A percentile compares a stretch with the other conserved stretches of the same genome.
These are phyloP conservation scores for fission yeast (Schizosaccharomyces pombe) DNA, from an alignment of 805 yeast species.

Conservation along the genomic window DNA sequence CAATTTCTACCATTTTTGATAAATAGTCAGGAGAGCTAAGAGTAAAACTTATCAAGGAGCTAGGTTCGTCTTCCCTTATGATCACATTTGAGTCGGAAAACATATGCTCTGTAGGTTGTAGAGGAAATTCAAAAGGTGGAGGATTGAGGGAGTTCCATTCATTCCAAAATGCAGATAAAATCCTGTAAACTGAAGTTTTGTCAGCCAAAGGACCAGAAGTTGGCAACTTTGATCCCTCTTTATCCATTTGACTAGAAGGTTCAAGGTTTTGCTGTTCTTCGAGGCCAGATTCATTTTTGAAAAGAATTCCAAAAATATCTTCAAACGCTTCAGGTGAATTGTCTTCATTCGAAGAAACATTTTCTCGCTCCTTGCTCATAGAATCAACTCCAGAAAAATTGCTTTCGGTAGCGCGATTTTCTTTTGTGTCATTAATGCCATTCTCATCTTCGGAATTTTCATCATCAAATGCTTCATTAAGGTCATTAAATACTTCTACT, in stretches of 20 bases:
- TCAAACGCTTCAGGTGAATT: neutral
- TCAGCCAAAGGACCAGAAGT: slow-evolving; percentile 19
- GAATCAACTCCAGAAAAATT: neutral
- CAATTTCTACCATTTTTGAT: slow-evolving; percentile 24
- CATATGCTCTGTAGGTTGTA: slow-evolving; percentile 59
- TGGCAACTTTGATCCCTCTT: neutral
- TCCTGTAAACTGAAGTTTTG: slow-evolving; percentile 52
- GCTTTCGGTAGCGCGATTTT: neutral
- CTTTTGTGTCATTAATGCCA: slow-evolving; percentile 7
- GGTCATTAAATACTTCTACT: slow-evolving; percentile 73
- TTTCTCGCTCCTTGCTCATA: too few species aligned
- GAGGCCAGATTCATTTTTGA: neutral
- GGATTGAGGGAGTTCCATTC: slow-evolving; percentile 87
- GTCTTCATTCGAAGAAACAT: too few species aligned
- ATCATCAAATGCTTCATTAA: slow-evolving; percentile 57
- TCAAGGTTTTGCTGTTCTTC: neutral
- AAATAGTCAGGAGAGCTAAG: slow-evolving; percentile 63
- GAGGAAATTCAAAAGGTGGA: slow-evolving; percentile 76
- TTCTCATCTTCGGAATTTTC: slow-evolving; percentile 21
- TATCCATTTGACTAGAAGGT: neutral
- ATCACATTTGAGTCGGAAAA: slow-evolving; percentile 85
- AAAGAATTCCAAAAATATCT: neutral
- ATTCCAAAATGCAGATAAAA: slow-evolving; percentile 85
- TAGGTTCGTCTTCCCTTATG: slow-evolving; percentile 89
- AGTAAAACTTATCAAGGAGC: slow-evolving; percentile 82